phyloP scores from a whole-genome alignment of 2,329 filamentous ascomycete species.

The Aspergillus bombycis region DNA sequence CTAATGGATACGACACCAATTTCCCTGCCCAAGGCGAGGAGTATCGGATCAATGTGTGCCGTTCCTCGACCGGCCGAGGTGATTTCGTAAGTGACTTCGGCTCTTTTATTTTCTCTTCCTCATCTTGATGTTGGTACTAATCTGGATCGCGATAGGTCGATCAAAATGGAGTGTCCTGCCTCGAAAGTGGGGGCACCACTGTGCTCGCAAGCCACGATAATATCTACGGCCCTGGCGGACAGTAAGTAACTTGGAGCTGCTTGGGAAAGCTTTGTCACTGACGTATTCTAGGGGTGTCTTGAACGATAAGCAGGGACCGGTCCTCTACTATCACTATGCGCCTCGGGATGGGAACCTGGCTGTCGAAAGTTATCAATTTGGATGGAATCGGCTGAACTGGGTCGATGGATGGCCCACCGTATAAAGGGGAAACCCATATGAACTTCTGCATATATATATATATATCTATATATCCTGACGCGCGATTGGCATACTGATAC shows the following conservation, averaged over 20 bases:
- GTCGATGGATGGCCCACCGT: slow-evolving; percentile 49
- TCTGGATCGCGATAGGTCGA: slow-evolving; percentile 46
- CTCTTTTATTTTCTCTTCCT: not conserved
- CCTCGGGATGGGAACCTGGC: slow-evolving; percentile 55
- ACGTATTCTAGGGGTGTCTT: slow-evolving; percentile 31
- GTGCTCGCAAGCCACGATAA: slow-evolving; percentile 63
- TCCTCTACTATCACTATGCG: slow-evolving; percentile 68
- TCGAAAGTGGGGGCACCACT: slow-evolving; percentile 61
- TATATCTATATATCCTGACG: not conserved
- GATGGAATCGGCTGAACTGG: slow-evolving; percentile 53
- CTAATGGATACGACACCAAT: slow-evolving; percentile 58
- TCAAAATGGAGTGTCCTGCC: slow-evolving; percentile 56
- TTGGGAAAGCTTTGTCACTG: not conserved
- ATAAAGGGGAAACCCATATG: slow-evolving; percentile 10
- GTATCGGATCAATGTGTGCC: slow-evolving; percentile 68
- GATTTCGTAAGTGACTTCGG: slow-evolving; percentile 50
- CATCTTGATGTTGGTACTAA: not conserved
- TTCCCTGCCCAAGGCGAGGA: slow-evolving; percentile 60
- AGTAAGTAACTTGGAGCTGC: slow-evolving; percentile 50
- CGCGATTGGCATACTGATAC: not conserved
- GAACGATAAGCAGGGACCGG: slow-evolving; percentile 48
- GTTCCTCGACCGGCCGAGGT: slow-evolving; percentile 55
- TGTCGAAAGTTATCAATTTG: slow-evolving; percentile 50
- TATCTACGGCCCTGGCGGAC: slow-evolving; percentile 68
- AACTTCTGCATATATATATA: not conserved